Evolutionary conservation across 495 filamentous ascomycete species (phyloP), one percentile per base, ranked within the genome.

Genomic region (Aspergillus sparsus): DNA sequence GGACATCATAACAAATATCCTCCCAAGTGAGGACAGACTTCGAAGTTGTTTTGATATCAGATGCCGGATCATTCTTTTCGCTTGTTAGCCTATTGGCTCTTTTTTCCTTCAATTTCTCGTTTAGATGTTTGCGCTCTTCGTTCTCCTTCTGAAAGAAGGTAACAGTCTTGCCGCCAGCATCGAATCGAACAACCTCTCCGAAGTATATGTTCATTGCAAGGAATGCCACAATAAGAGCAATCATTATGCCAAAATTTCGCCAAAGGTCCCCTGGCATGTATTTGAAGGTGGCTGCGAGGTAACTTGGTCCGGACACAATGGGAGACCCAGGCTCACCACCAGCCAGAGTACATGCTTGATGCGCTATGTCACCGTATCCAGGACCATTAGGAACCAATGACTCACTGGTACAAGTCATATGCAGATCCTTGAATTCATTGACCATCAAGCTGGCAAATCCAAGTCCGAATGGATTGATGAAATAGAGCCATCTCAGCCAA

Each of bases 401-500:
- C 18, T 85, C 82, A 21, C 75, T 71, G 0, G 82, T 83, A 60
- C 89, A 93, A 7, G 75, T 83, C 67, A 93, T 71, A 15, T 85
- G 79, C 32, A 86, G 75, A 5, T 78, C 62, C 13, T 77, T 77
- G 66, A 94, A 94, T 69, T 94, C 91, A 62, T 94, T 94, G 62
- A 89, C 85, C 89, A 94, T 93, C 71, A 95, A 62, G 0, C 83
- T 75, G 7, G 85, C 80, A 70, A 94, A 93, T 0, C 85, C 82
- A 3, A 92, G 79, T 37, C 89, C 89, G 6, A 93, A 79, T 0
- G 88, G 83, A 57, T 92, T 93, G 67, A 93, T 80, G 70, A 85
- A 93, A 74, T 89, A 92, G 44, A 93, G 87, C 90, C 90, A 93
- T 16, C 86, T 73, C 21, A 91, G 72, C 89, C 89, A 92, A 7